Evolutionary conservation across 2,329 filamentous ascomycete species (phyloP), one percentile per base, ranked within the genome.

Genomic region (Aspergillus eucalypticola): DNA sequence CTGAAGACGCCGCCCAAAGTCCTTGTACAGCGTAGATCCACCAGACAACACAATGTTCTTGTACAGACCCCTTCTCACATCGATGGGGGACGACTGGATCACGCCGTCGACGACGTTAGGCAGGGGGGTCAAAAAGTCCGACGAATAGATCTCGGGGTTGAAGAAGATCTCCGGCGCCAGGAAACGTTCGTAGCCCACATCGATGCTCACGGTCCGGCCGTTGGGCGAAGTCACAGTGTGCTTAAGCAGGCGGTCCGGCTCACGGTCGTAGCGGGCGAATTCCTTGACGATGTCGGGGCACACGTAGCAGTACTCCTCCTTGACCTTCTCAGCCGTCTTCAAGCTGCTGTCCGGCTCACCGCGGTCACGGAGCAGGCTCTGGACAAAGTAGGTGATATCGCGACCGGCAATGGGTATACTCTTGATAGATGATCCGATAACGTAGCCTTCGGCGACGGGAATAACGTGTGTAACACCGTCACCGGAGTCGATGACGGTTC

Each of bases 391-490:
- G 72, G 95, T 99, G 71, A 99, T 96, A 76, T 99, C 96, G 78
- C 95, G 90, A 73, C 95, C 95, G 56, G 95, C 95, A 71, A 99
- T 96, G 6, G 96, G 95, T 69, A 99, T 96, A 63, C 93, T 97
- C 83, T 99, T 99, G 82, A 99, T 99, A 19, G 94, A 97, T 27
- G 94, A 98, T 46, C 94, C 95, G 76, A 99, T 99, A 67, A 99
- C 95, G 78, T 99, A 99, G 64, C 95, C 95, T 80, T 99, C 95
- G 19, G 95, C 95, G 51, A 99, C 95, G 44, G 95, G 95, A 69
- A 99, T 99, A 69, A 99, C 95, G 83, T 99, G 95, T 38, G 95
- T 99, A 50, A 99, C 95, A 86, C 95, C 95, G 70, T 99, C 95
- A 80, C 95, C 95, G 2, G 95, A 98, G 76, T 99, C 95, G 73